Evolutionary conservation across 1,284 basidiomycete genomes (phyloP), one percentile per base, ranked within the genome.

Genomic region (Fomitopsis palustris): DNA sequence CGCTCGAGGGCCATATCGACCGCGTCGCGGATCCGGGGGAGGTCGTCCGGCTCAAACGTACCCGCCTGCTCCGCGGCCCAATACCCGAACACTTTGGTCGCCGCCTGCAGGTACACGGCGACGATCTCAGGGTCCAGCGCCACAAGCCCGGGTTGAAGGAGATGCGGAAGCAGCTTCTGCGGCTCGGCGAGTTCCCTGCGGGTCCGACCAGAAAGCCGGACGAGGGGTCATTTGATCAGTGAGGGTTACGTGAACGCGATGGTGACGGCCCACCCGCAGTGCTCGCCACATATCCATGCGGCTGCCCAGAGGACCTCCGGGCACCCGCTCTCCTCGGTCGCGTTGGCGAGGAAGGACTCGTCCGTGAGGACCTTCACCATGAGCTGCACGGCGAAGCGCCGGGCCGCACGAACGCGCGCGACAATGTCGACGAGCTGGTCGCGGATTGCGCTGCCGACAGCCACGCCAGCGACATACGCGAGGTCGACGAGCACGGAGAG

Each of bases 201-300:
- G 49, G 49, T 29, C 21, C 33, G 51, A 37, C 38, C 9, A 54
- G 58, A 14, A 37, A 37, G 35, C 8, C 35, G 35, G 35, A 37
- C n/a, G 4, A 37, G 35, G 31, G 35, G 35, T 37, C 35, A 21
- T 21, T 4, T 31, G 6, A 62, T 29, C 51, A 43, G 2, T 35
- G 19, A 41, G 33, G 4, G 35, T 37, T 37, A 21, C 45, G 21
- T 25, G 3, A 47, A 29, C 25, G 45, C 27, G 23, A 47, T 16
- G 25, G 14, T 27, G 45, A 47, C 43, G 29, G 81, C 89, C 64
- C 60, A 88, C 88, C 85, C 80, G 80, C 90, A 88, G 71, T 95
- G 95, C 74, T 99, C 97, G 27, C 96, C 96, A 65, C 92, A 94
- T 63, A 98, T 92, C 91, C 93, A 98, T 1, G 94, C 93, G 5